Evolutionary conservation across 306 rosid genomes (phyloP), one percentile per base, ranked within the genome.

Genomic region (Senna siamea): DNA sequence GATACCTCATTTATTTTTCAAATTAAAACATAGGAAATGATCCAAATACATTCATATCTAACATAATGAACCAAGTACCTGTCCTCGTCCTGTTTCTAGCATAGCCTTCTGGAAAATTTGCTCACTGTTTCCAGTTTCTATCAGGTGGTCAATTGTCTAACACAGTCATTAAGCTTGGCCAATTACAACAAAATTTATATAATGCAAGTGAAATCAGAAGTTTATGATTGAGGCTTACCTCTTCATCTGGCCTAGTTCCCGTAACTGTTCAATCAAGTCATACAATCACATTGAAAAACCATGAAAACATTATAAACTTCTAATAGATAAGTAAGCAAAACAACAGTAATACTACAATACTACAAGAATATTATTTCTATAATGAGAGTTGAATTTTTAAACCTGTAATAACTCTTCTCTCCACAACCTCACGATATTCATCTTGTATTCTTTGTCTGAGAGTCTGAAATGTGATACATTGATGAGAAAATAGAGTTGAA

Each of bases 401-500:
- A 94, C 98, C 98, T 87, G 98, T 94, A 64, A 94, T 84, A 74
- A 94, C 94, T 84, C 98, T 85, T 87, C 98, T 89, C 87, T 94
- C 98, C 73, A 94, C 98, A 77, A 94, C 98, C 86, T 91, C 98
- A 14, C 98, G 98, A 81, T 94, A 94, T 83, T 94, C 98, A 78
- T 91, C 98, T 78, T 91, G 98, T 72, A 94, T 91, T 84, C 91
- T 89, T 86, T 94, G 95, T 76, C 96, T 85, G 11, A 94, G 97
- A 61, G 91, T 87, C 97, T 94, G 85, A 46, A 69, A 84, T 62
- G 76, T 50, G 69, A 41, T 11, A 58, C 8, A 28, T 37, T 14
- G 23, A 59, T 81, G 66, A 87, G 85, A 75, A 67, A 59, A 78
- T 19, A 53, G 23, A 37, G 63, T 20, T 22, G 15, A 50, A 80